Conservation (phyloP, 768 basidiomycete genomes). For the Boletus eberwhitei region DNA sequence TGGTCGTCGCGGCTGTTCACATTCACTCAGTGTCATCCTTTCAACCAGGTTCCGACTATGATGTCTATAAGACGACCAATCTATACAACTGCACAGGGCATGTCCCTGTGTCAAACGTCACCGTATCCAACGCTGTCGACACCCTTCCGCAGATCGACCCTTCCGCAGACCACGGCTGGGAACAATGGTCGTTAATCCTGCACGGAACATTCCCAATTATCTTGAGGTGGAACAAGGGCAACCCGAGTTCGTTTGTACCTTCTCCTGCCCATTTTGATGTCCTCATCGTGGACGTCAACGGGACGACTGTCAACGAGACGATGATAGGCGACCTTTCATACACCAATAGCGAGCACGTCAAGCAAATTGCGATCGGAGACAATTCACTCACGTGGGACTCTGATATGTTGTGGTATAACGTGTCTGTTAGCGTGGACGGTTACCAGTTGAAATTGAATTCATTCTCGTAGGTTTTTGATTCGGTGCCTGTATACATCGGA, state of each 20-base stretch:
- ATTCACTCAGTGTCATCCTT: background rate
- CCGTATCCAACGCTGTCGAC: conserved; percentile 10
- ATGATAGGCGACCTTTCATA: background rate
- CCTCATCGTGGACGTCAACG: conserved; percentile 3
- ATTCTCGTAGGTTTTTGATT: conserved; percentile 3
- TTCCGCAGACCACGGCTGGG: conserved; percentile 5
- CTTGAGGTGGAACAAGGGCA: conserved; percentile 13
- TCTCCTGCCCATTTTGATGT: conserved; percentile 7
- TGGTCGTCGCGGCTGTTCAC: background rate
- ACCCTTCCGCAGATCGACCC: conserved; percentile 14
- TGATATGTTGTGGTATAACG: conserved; percentile 12
- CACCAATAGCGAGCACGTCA: background rate
- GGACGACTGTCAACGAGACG: background rate
- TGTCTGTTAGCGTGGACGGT: conserved; percentile 3
- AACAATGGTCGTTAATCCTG: conserved; percentile 14
- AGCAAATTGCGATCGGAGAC: conserved; percentile 6
- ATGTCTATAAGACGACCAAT: conserved; percentile 8
- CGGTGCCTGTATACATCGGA: background rate
- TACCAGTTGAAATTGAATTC: conserved; percentile 8
- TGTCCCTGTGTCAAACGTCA: conserved; percentile 10
- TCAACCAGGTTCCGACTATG: conserved; percentile 14
- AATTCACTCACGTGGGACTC: conserved; percentile 12
- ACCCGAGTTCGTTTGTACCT: background rate
- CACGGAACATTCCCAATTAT: conserved; percentile 11
- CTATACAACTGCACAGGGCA: conserved; percentile 19